Evolutionary conservation across 768 basidiomycete genomes (phyloP).

Genomic region (Psilocybe sp.): DNA sequence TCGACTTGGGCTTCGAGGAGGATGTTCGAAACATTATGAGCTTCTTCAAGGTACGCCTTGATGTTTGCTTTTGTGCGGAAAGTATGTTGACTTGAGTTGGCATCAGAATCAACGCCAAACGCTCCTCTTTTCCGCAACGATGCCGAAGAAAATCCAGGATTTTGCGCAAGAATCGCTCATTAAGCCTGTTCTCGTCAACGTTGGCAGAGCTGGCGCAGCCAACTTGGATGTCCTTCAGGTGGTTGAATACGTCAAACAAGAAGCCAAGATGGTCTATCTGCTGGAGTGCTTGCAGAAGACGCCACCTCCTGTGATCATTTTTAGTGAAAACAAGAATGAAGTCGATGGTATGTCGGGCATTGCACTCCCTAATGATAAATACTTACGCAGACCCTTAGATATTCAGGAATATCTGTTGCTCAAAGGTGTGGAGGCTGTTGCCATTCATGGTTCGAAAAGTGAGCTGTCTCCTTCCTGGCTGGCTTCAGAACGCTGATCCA

Average conservation of each 20-base stretch:
- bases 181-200: slow-evolving; percentile 91
- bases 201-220: slow-evolving; percentile 96
- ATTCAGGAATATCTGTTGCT: slow-evolving; percentile 96
- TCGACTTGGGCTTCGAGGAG: slow-evolving; percentile 98
- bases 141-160: slow-evolving; percentile 98
- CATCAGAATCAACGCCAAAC: slow-evolving; percentile 94
- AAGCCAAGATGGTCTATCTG: slow-evolving; percentile 99
- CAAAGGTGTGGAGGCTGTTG: slow-evolving; percentile 97
- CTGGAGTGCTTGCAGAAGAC: slow-evolving; percentile 98
- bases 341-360: slow-evolving; percentile 76
- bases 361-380: neutral
- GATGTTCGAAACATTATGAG: slow-evolving; percentile 99
- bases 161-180: slow-evolving; percentile 98
- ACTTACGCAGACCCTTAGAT: slow-evolving; percentile 45
- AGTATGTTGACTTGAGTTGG: slow-evolving; percentile 4
- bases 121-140: slow-evolving; percentile 95
- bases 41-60: slow-evolving; percentile 73
- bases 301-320: slow-evolving; percentile 95
- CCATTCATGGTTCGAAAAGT: slow-evolving; percentile 98
- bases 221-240: slow-evolving; percentile 95
- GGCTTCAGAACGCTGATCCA: neutral
- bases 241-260: slow-evolving; percentile 98
- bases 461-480: slow-evolving; percentile 20
- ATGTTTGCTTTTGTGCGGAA: neutral
- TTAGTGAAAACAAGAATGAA: slow-evolving; percentile 99